Evolutionary conservation across 2,329 filamentous ascomycete species (phyloP), one percentile per base, ranked within the genome.

Genomic region (Trichoderma arundinaceum): DNA sequence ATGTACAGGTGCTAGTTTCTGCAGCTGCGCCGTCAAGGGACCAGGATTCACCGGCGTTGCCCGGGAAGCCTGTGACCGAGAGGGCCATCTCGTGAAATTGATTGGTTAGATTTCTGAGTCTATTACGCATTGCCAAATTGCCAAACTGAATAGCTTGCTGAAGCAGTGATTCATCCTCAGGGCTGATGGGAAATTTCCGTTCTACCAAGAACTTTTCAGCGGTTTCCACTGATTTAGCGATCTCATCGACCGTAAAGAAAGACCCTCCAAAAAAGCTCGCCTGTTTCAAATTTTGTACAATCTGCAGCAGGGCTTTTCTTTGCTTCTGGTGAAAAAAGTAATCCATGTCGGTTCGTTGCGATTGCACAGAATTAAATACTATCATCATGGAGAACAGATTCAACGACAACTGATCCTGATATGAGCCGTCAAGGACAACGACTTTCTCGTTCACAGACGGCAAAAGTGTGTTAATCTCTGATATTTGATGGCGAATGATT

Each of bases 281-380:
- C 73, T 95, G 90, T 17, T 92, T 87, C 51, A 97, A 77, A 72
- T 97, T 97, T 64, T 84, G 84, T 4, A 96, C 89, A 2, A 96
- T 80, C 61, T 86, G 82, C 32, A 88, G 79, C 12, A 96, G 80
- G 44, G 84, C 83, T 68, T 88, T 89, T 35, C 85, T 80, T 71
- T 94, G 94, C 12, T 84, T 87, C 0, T 86, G 85, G 71, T 97
- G 91, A 71, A 97, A 97, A 69, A 98, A 90, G 74, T 97, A 97
- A 74, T 97, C 94, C 64, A 86, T 82, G 71, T 94, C 94, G 0
- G 85, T 88, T 10, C 94, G 83, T 73, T 97, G 92, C 5, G 93
- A 97, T 28, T 94, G 94, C 0, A 98, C 88, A 0, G 92, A 88
- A 73, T 98, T 98, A 69, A 92, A 89, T 1, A 91, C 89, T 53